Evolutionary conservation across 2,329 filamentous ascomycete genomes (phyloP).

Genomic region (Hymenoscyphus fructigenus): DNA sequence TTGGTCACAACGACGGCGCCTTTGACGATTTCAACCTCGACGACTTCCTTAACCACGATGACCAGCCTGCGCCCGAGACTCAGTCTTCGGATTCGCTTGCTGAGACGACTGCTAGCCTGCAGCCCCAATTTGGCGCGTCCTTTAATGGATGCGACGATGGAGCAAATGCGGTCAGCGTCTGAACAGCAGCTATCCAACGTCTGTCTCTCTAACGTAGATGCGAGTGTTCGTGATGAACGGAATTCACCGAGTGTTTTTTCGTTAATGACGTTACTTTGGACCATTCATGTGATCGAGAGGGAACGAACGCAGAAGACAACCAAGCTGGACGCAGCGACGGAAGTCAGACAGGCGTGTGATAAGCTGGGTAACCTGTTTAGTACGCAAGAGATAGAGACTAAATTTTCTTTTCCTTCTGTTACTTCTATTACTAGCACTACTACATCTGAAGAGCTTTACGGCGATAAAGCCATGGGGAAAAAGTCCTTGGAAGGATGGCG

Average conservation of each 20-base stretch:
- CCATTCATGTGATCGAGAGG: slow-evolving; percentile 32
- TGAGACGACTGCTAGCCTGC: slow-evolving; percentile 62
- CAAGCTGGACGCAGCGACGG: slow-evolving; percentile 32
- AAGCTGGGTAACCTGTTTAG: slow-evolving; percentile 33
- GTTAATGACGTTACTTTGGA: slow-evolving; percentile 38
- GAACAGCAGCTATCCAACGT: slow-evolving; percentile 40
- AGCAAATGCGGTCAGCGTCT: slow-evolving; percentile 70
- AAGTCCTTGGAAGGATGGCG: slow-evolving; percentile 34
- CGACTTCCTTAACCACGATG: slow-evolving; percentile 53
- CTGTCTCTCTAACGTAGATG: slow-evolving; percentile 34
- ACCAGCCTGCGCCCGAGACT: slow-evolving; percentile 36
- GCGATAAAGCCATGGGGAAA: slow-evolving; percentile 21
- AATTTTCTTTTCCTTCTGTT: slow-evolving; percentile 19
- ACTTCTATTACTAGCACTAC: neutral
- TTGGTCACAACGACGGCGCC: slow-evolving; percentile 58
- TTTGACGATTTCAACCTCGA: slow-evolving; percentile 52
- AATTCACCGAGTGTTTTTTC: slow-evolving; percentile 32
- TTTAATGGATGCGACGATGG: slow-evolving; percentile 71
- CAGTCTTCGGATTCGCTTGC: slow-evolving; percentile 38
- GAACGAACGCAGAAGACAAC: slow-evolving; percentile 26
- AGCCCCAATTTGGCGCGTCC: slow-evolving; percentile 74
- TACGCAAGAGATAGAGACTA: slow-evolving; percentile 17
- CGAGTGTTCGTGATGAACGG: slow-evolving; percentile 25
- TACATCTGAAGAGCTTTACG: slow-evolving; percentile 7
- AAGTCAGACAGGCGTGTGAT: slow-evolving; percentile 30